These are phyloP conservation scores for Auriculariales sp. DNA, from an alignment of 768 basidiomycete species.

Conservation along the genomic window DNA sequence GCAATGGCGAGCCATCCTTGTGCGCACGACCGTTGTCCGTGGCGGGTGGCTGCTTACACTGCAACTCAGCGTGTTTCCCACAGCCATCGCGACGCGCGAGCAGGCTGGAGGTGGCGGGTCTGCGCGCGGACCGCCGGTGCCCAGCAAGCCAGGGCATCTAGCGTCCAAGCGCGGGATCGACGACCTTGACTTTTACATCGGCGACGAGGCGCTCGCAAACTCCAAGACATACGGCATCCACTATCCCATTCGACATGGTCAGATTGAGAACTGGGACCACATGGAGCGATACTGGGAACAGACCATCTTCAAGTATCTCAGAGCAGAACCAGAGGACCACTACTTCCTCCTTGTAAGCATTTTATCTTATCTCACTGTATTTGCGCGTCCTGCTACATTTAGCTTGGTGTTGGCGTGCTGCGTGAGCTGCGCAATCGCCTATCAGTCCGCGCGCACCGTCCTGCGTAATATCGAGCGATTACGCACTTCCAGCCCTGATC, in stretches of 20 bases:
- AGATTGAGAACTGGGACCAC: slow-evolving; percentile 97
- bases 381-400: background rate
- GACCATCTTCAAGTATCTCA: slow-evolving; percentile 97
- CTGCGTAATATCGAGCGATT: no score
- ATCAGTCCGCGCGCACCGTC: no score
- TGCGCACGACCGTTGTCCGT: slow-evolving; percentile 26
- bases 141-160: slow-evolving; percentile 77
- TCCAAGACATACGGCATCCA: slow-evolving; percentile 91
- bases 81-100: slow-evolving; percentile 86
- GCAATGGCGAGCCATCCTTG: slow-evolving; percentile 98
- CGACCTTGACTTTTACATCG: slow-evolving; percentile 99
- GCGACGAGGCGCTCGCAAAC: slow-evolving; percentile 93
- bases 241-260: slow-evolving; percentile 93
- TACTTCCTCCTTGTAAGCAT: slow-evolving; percentile 82
- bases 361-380: slow-evolving; percentile 5
- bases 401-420: background rate
- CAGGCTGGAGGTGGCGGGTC: slow-evolving; percentile 42
- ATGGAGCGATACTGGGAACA: slow-evolving; percentile 99
- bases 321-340: slow-evolving; percentile 97
- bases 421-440: background rate
- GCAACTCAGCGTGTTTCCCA: slow-evolving; percentile 77
- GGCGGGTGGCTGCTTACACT: slow-evolving; percentile 2
- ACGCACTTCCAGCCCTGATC: no score
- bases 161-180: slow-evolving; percentile 96
- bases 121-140: slow-evolving; percentile 54